A percentile compares a stretch with the other conserved stretches of the same genome.
These are phyloP conservation scores for Apiotrichum brassicae DNA, from an alignment of 1,284 basidiomycete genomes.

Conservation along the genomic window DNA sequence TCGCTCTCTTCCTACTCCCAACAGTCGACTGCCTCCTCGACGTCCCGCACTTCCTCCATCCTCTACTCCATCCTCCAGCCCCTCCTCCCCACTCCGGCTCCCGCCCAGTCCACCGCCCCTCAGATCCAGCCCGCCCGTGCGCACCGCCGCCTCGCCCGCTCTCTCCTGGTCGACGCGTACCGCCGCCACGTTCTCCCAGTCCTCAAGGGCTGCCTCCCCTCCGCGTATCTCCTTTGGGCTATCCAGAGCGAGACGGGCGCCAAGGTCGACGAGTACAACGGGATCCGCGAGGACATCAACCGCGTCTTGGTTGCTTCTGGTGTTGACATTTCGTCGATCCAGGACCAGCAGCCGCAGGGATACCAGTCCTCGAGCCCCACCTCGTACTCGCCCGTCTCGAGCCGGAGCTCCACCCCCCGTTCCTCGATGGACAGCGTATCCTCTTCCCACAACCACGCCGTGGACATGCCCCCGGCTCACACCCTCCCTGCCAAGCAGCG, in stretches of 20 bases:
- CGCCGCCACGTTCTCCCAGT: constrained; percentile 58
- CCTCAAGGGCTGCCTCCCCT: constrained; percentile 44
- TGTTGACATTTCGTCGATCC: constrained; percentile 14
- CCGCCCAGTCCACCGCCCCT: constrained; percentile 7
- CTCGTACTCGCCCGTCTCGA: constrained; percentile 9
- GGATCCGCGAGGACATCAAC: constrained; percentile 29
- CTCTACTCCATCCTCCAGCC: constrained; percentile 43
- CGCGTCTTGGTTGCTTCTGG: constrained; percentile 21
- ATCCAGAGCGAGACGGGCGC: constrained; percentile 33
- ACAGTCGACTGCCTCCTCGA: constrained; percentile 4
- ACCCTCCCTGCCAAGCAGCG: constrained; percentile 29
- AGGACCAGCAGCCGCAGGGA: neutral
- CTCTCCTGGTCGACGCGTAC: constrained; percentile 66
- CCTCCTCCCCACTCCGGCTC: constrained; percentile 24
- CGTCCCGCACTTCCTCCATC: constrained; percentile 31
- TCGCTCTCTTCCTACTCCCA: neutral
- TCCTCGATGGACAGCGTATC: constrained; percentile 12
- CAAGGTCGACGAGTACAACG: constrained; percentile 32
- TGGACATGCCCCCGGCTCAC: constrained; percentile 37
- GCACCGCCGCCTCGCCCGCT: constrained; percentile 64
- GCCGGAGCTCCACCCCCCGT: constrained; percentile 10
- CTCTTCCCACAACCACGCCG: constrained; percentile 32
- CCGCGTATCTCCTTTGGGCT: constrained; percentile 40
- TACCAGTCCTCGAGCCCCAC: constrained; percentile 3
- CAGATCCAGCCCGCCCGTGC: constrained; percentile 49